phyloP scores from a whole-genome alignment of 306 rosid genomes.

The Gastrolobium bilobum region DNA sequence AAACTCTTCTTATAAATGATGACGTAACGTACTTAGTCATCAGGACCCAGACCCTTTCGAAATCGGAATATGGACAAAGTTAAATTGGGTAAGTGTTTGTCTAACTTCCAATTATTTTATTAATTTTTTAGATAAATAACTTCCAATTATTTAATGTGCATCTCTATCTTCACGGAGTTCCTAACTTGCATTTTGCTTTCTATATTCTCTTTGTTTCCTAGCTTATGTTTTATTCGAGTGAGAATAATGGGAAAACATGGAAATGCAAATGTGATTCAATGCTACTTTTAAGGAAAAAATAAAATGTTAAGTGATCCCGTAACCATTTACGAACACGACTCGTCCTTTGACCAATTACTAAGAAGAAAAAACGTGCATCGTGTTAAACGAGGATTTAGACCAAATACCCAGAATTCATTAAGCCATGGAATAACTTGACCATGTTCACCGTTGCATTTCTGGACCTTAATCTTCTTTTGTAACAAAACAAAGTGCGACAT shows the following conservation, averaged over 20 bases:
- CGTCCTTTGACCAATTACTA: slow-evolving; percentile 29
- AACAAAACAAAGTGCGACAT: slow-evolving; percentile 26
- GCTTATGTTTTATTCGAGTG: not conserved
- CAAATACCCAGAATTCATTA: slow-evolving; percentile 29
- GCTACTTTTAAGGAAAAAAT: not conserved
- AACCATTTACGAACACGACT: slow-evolving; percentile 4
- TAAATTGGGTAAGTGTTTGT: not conserved
- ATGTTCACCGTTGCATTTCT: slow-evolving; percentile 34
- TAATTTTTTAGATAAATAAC: not conserved
- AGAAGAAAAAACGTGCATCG: not conserved
- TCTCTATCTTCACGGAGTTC: slow-evolving; percentile 2
- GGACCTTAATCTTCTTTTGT: slow-evolving; percentile 15
- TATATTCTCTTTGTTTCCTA: not conserved
- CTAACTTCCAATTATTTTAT: not conserved
- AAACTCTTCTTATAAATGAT: slow-evolving; percentile 4
- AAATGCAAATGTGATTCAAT: not conserved
- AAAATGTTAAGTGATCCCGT: not conserved
- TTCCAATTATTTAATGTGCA: slow-evolving; percentile 4
- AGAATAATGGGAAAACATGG: not conserved
- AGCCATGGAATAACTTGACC: slow-evolving; percentile 18
- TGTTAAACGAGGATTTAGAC: slow-evolving; percentile 26
- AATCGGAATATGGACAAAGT: not conserved
- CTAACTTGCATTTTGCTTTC: not conserved
- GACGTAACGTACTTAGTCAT: slow-evolving; percentile 3
- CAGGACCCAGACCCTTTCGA: not conserved